Conservation (phyloP, 2,329 filamentous ascomycete species). For the Cadophora sp. region DNA sequence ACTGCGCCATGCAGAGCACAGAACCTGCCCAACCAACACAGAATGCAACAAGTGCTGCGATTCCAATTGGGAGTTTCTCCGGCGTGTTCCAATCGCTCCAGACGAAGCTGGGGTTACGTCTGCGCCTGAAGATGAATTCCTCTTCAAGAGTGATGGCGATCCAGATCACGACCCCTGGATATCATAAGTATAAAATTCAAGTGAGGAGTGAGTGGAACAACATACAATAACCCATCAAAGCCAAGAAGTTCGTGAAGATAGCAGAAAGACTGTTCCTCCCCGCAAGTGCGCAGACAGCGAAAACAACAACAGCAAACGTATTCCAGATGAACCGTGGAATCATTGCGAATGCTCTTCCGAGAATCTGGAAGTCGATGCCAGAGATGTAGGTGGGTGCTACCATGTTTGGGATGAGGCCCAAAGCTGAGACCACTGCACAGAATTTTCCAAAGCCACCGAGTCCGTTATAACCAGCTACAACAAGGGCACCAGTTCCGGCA, state of each 20-base stretch:
- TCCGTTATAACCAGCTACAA: slow-evolving; percentile 65
- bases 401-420: slow-evolving; percentile 71
- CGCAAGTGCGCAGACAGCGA: slow-evolving; percentile 68
- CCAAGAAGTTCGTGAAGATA: slow-evolving; percentile 72
- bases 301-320: slow-evolving; percentile 65
- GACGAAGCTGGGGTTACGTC: slow-evolving; percentile 53
- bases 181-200: slow-evolving; percentile 11
- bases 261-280: slow-evolving; percentile 65
- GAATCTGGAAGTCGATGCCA: slow-evolving; percentile 71
- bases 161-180: slow-evolving; percentile 63
- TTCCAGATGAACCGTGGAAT: slow-evolving; percentile 72
- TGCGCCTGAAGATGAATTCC: slow-evolving; percentile 64
- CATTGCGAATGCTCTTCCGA: slow-evolving; percentile 62
- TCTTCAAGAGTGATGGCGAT: slow-evolving; percentile 68
- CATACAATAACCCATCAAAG: not conserved
- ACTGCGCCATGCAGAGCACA: slow-evolving; percentile 72
- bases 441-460: slow-evolving; percentile 70
- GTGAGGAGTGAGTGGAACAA: not conserved
- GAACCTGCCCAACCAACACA: slow-evolving; percentile 69
- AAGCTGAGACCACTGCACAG: slow-evolving; percentile 67
- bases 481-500: slow-evolving; percentile 66
- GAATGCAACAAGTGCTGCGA: slow-evolving; percentile 67
- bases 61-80: slow-evolving; percentile 64
- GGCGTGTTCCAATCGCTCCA: slow-evolving; percentile 68
- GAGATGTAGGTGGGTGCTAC: slow-evolving; percentile 69